Conservation (phyloP, 139 green algal genomes). For the Chlamydomonas sphaeroides region DNA sequence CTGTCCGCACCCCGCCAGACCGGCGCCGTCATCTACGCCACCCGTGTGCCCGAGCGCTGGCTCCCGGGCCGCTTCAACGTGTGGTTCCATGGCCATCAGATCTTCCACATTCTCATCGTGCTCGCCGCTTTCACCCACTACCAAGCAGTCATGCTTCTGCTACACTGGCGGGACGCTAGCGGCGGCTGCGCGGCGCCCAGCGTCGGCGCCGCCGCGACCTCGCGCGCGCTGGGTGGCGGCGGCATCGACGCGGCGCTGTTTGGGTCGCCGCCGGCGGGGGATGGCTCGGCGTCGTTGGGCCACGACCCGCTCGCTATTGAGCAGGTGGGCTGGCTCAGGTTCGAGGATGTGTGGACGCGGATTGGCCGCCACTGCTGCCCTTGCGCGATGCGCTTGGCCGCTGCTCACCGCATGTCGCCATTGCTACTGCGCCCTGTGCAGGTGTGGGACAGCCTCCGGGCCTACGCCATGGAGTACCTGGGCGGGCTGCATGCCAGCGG, state of each 20-base stretch:
- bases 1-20: too few species aligned
- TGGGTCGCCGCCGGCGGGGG: constrained; percentile 10
- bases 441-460: constrained; percentile 17
- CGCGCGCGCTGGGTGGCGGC: neutral
- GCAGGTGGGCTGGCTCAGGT: too few species aligned
- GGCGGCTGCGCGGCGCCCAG: constrained; percentile 65
- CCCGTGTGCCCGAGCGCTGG: constrained; percentile 89
- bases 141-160: constrained; percentile 59
- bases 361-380: neutral
- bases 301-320: neutral
- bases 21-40: constrained; percentile 88
- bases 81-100: constrained; percentile 89
- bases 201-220: neutral
- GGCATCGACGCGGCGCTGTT: neutral
- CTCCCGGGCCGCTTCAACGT: constrained; percentile 94
- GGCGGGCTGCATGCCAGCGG: too few species aligned
- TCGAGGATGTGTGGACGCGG: neutral
- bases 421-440: neutral
- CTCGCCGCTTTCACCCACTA: constrained; percentile 62
- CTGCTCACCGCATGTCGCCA: too few species aligned
- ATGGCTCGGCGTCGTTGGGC: constrained; percentile 29
- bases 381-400: neutral
- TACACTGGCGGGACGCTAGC: constrained; percentile 80
- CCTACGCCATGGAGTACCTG: constrained; percentile 31
- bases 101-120: constrained; percentile 87